Conservation (phyloP, 257 asterid genomes). For the Lantana camara region DNA sequence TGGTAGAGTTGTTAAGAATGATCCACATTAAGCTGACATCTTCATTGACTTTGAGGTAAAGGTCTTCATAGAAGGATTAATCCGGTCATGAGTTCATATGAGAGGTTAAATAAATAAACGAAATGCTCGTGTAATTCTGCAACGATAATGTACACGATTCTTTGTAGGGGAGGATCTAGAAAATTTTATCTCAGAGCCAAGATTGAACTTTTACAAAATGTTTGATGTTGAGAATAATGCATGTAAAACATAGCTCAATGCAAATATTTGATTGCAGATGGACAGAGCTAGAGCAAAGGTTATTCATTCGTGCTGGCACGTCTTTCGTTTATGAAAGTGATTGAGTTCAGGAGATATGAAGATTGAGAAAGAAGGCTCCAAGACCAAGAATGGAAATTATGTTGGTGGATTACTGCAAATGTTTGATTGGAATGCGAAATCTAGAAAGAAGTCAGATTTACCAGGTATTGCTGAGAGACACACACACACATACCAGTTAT, state of each 20-base stretch:
- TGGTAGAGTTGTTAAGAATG: not conserved
- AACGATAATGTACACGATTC: constrained; percentile 10
- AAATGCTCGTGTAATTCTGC: not conserved
- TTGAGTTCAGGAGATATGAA: constrained; percentile 40
- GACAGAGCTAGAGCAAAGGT: not conserved
- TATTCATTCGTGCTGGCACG: constrained; percentile 2
- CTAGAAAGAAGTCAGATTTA: constrained; percentile 56
- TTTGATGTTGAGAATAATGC: too few species aligned
- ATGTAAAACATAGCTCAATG: too few species aligned
- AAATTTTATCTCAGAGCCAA: not conserved
- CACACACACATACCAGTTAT: too few species aligned
- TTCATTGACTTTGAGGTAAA: too few species aligned
- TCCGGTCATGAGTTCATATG: too few species aligned
- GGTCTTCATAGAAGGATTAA: not conserved
- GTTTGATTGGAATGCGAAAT: constrained; percentile 74
- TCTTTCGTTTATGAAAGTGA: constrained; percentile 14
- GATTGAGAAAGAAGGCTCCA: constrained; percentile 53
- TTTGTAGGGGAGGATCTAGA: not conserved
- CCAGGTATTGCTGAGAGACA: constrained; percentile 48
- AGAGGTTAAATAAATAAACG: not conserved
- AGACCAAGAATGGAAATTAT: constrained; percentile 52
- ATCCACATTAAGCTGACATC: not conserved
- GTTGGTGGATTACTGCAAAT: constrained; percentile 70
- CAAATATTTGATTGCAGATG: constrained; percentile 29
- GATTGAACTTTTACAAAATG: too few species aligned